Percentiles rank a stretch among this genome's conserved stretches.
Conservation (phyloP, 352 stramenopile genomes). For the Phytopythium mirpurense region DNA sequence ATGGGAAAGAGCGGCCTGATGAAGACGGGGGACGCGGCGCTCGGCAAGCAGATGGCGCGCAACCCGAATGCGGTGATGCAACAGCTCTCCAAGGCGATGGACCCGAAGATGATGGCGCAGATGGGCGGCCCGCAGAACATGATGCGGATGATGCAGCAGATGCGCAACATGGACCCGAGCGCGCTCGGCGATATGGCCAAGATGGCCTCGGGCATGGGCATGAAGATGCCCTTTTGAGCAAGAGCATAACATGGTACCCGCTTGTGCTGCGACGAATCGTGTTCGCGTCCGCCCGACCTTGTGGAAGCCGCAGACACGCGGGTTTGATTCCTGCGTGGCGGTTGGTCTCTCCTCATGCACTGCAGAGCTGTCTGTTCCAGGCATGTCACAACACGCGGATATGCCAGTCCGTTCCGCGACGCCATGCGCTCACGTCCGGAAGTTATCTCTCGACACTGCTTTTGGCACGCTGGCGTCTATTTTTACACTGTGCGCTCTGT, state of each 20-base stretch:
- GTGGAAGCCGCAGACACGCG: not conserved
- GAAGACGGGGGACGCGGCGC: conserved; percentile 81
- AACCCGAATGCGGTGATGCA: conserved; percentile 97
- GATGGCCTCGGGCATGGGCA: conserved; percentile 64
- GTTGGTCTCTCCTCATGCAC: no score
- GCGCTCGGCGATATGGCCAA: conserved; percentile 75
- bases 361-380: no score
- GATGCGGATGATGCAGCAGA: conserved; percentile 94
- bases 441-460: no score
- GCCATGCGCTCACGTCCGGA: no score
- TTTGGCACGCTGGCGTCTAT: no score
- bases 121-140: conserved; percentile 81
- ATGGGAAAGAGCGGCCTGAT: conserved; percentile 97
- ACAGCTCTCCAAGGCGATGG: conserved; percentile 93
- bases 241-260: not conserved
- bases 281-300: not conserved
- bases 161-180: conserved; percentile 83
- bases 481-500: no score
- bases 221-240: conserved; percentile 79
- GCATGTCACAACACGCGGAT: no score
- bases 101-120: conserved; percentile 90
- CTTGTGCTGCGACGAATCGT: conserved; percentile 1
- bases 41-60: conserved; percentile 93
- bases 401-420: no score
- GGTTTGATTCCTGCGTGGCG: not conserved